Conservation (phyloP, 805 yeast genomes). For the Ogataea paradorogensis region DNA sequence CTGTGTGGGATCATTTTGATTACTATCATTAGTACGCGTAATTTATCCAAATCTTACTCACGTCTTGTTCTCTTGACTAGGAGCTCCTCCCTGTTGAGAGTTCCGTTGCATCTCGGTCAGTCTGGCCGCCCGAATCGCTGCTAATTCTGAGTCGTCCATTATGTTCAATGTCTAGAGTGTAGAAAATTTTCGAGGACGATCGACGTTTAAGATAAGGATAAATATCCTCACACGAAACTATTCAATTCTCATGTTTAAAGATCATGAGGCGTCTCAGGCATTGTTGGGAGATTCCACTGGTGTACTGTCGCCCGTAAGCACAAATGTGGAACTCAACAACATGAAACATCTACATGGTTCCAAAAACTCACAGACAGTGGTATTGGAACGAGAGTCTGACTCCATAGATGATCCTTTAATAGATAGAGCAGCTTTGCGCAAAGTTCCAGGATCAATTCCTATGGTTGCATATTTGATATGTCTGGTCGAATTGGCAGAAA, state of each 20-base stretch:
- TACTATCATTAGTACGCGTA: slow-evolving; percentile 5
- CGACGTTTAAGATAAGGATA: slow-evolving; percentile 12
- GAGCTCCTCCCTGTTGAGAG: slow-evolving; percentile 35
- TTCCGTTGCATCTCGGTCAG: slow-evolving; percentile 73
- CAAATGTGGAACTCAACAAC: slow-evolving; percentile 3
- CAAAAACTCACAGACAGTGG: neutral
- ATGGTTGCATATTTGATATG: slow-evolving; percentile 28
- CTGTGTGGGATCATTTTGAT: slow-evolving; percentile 20
- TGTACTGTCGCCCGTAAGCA: slow-evolving; percentile 2
- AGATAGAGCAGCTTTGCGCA: slow-evolving; percentile 13
- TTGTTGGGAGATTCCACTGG: neutral
- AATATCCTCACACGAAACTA: neutral
- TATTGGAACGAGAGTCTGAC: neutral
- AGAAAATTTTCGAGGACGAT: slow-evolving; percentile 12
- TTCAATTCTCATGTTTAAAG: neutral
- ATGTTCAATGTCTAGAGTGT: neutral
- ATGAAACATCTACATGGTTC: slow-evolving; percentile 2
- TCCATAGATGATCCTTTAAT: neutral
- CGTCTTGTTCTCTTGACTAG: slow-evolving; percentile 16
- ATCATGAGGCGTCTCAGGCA: neutral
- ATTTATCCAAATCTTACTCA: slow-evolving; percentile 8
- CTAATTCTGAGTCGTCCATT: slow-evolving; percentile 86
- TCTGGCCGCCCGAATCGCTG: slow-evolving; percentile 92
- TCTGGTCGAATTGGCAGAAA: slow-evolving; percentile 48
- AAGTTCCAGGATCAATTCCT: slow-evolving; percentile 27